Conservation (phyloP, 345 rosid genomes). For the Euphorbia pulcherrima region DNA sequence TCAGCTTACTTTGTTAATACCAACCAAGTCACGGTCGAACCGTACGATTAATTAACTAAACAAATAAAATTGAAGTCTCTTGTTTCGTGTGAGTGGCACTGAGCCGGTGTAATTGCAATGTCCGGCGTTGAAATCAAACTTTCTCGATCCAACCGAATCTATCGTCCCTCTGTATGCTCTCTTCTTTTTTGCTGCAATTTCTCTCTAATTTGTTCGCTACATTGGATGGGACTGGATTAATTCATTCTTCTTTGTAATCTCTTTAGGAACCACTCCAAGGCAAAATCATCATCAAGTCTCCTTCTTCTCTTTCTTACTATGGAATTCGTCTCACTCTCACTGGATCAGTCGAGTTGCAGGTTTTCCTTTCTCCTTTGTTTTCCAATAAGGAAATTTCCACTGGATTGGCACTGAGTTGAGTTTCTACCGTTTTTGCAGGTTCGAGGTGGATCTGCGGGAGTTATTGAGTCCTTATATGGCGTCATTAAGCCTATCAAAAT, state of each 20-base stretch:
- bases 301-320: constrained; percentile 67
- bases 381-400: not conserved
- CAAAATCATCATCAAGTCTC: constrained; percentile 59
- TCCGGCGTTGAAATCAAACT: constrained; percentile 52
- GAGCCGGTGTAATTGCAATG: constrained; percentile 1
- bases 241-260: not conserved
- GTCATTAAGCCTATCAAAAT: constrained; percentile 70
- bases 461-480: constrained; percentile 75
- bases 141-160: constrained; percentile 61
- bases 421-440: constrained; percentile 38
- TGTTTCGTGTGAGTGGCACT: no score
- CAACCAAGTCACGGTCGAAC: no score
- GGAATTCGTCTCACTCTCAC: constrained; percentile 59
- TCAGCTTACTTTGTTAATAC: no score
- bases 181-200: not conserved
- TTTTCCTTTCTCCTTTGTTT: constrained; percentile 12
- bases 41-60: no score
- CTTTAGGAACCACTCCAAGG: constrained; percentile 71
- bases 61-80: no score
- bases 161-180: constrained; percentile 54
- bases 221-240: no score
- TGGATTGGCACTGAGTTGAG: not conserved
- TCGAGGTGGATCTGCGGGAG: constrained; percentile 89
- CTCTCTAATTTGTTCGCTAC: not conserved
- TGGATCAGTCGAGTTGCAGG: constrained; percentile 81